phyloP scores from a whole-genome alignment of 176 grass and related monocot species.

The Chloris gayana region DNA sequence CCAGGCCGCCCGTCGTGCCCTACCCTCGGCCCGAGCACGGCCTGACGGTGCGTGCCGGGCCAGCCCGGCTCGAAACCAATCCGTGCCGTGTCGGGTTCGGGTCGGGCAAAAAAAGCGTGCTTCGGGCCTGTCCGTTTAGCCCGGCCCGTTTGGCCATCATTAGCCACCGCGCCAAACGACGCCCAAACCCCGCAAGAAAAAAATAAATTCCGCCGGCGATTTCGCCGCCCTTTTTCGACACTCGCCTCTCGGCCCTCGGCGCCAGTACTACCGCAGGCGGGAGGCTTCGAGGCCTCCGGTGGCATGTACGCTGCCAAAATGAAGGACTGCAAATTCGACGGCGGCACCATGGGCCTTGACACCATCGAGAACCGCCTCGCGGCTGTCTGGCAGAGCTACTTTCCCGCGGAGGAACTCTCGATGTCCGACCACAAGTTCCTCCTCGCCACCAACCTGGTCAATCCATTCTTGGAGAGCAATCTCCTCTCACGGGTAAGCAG shows the following conservation, averaged over 20 bases:
- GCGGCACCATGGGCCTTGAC: background rate
- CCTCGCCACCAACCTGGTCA: constrained; percentile 38
- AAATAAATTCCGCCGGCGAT: background rate
- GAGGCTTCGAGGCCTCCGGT: background rate
- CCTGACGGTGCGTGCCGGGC: too few species aligned
- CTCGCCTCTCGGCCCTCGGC: background rate
- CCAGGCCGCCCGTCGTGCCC: too few species aligned
- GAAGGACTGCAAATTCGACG: constrained; percentile 24
- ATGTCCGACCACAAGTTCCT: constrained; percentile 36
- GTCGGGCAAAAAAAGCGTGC: too few species aligned
- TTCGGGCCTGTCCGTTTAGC: too few species aligned
- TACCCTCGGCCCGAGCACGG: too few species aligned
- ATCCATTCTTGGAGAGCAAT: constrained; percentile 30
- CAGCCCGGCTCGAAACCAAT: too few species aligned
- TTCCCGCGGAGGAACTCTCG: constrained; percentile 46
- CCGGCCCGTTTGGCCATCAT: too few species aligned
- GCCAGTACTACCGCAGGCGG: background rate
- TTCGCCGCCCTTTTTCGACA: background rate
- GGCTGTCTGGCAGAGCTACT: constrained; percentile 67
- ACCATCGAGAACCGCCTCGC: background rate
- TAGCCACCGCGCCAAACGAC: background rate
- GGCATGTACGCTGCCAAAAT: constrained; percentile 44
- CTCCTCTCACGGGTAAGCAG: constrained; percentile 48
- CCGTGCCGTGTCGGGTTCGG: too few species aligned
- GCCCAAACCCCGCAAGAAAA: constrained; percentile 4